Evolutionary conservation across 2,329 filamentous ascomycete species (phyloP).

Genomic region (Colletotrichum karsti): DNA sequence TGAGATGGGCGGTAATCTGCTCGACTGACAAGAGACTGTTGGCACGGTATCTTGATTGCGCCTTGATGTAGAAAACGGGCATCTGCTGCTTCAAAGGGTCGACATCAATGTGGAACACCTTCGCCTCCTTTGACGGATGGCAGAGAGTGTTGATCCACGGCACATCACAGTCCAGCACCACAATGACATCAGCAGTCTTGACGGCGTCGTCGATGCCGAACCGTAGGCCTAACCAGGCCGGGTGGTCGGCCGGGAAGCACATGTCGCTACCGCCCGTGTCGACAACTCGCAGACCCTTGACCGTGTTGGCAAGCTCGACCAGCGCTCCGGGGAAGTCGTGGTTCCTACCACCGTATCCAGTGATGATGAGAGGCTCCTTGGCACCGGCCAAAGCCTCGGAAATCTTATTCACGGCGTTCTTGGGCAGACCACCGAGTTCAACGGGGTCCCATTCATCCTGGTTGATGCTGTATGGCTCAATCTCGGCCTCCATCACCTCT

Average conservation of each 20-base stretch:
- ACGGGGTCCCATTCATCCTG: slow-evolving; percentile 77
- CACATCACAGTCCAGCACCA: slow-evolving; percentile 89
- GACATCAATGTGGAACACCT: slow-evolving; percentile 71
- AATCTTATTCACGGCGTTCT: slow-evolving; percentile 64
- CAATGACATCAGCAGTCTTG: slow-evolving; percentile 80
- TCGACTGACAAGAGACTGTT: slow-evolving; percentile 71
- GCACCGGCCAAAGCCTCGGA: slow-evolving; percentile 70
- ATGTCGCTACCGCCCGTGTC: slow-evolving; percentile 84
- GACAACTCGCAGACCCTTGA: slow-evolving; percentile 75
- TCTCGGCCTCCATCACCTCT: slow-evolving; percentile 85
- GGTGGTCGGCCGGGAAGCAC: slow-evolving; percentile 80
- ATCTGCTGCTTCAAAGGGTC: slow-evolving; percentile 77
- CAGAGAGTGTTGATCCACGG: slow-evolving; percentile 89
- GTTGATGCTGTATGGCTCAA: slow-evolving; percentile 74
- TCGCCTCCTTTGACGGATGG: slow-evolving; percentile 59
- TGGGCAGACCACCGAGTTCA: slow-evolving; percentile 67
- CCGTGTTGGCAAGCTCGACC: slow-evolving; percentile 71
- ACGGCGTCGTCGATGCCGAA: slow-evolving; percentile 81
- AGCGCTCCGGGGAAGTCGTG: slow-evolving; percentile 68
- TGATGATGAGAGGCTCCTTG: slow-evolving; percentile 73
- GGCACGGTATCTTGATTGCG: slow-evolving; percentile 71
- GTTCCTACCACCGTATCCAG: slow-evolving; percentile 77
- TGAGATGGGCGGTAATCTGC: slow-evolving; percentile 73
- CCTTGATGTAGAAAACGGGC: slow-evolving; percentile 76
- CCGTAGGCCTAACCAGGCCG: slow-evolving; percentile 73